Base-by-base conservation (phyloP, 2,329 filamentous ascomycete genomes). In the Magnaporthiopsis poae region DNA sequence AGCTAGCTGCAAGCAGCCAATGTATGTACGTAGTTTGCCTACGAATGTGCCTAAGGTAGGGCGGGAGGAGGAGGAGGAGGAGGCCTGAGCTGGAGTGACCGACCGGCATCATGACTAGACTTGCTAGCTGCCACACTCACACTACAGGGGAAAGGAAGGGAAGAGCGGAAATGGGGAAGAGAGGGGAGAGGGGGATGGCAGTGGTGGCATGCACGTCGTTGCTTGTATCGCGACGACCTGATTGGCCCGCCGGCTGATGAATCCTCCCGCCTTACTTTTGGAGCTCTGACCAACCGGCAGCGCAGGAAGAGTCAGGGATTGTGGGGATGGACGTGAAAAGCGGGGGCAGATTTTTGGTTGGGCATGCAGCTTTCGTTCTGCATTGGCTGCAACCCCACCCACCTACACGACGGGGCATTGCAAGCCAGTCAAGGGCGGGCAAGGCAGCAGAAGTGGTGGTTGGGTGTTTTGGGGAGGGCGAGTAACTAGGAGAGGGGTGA, bases 251-350 rank as follows among this genome's bases (percentile, higher is more conserved):
- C 25, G 60, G 60, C 60, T 29, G 25, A 61, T 33, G 15, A 61
- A 27, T 18, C 21, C 29, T 27, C 29, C 60, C 60, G 60, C 60
- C 60, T 61, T 61, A 61, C 60, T 61, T 61, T 61, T 61, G 25
- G 60, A 15, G 12, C 25, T 61, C 60, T 61, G 60, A 18, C 60
- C 60, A 61, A 33, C 29, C 60, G 29, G 46, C 46, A 56, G 21
- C 5, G 18, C 4, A 56, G 46, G 21, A 56, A 56, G 5, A 12
- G 36, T 1, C 46, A 56, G 46, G 12, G 21, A 9, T 39, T 39
- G 36, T 56, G 46, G 46, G 46, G 46, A 3, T 46, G 59, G 59
- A 27, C n/a, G 27, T 27, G 12, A 61, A 61, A 61, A 61, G 60
- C 11, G 60, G 60, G 9, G 46, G n/a, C n/a, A 5, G 5, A 21